These are phyloP conservation scores for Rosa hybrid DNA, from an alignment of 331 rosid genomes.

Conservation along the genomic window DNA sequence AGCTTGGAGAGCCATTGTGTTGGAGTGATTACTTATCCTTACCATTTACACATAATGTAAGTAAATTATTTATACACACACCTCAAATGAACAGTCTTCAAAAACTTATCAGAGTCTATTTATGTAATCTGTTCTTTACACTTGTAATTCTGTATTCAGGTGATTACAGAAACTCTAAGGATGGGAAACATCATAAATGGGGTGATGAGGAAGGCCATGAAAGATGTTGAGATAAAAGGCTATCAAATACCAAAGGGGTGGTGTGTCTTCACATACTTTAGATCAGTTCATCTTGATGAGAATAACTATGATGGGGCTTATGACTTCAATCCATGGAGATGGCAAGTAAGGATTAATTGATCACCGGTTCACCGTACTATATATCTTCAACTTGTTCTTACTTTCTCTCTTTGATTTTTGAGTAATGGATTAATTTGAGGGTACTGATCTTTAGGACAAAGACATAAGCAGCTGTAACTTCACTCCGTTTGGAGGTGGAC, in stretches of 20 bases:
- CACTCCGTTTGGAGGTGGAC: slow-evolving; percentile 99
- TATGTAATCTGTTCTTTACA: background rate
- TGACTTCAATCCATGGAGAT: slow-evolving; percentile 96
- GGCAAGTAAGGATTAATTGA: slow-evolving; percentile 67
- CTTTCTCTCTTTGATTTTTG: background rate
- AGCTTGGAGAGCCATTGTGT: slow-evolving; percentile 64
- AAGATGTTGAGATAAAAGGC: slow-evolving; percentile 86
- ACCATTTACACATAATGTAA: slow-evolving; percentile 87
- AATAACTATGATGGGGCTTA: slow-evolving; percentile 70
- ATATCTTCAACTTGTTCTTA: background rate
- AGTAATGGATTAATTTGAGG: slow-evolving; percentile 21
- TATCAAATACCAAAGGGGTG: slow-evolving; percentile 82
- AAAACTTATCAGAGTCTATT: background rate
- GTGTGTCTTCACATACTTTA: slow-evolving; percentile 75
- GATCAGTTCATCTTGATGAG: slow-evolving; percentile 94
- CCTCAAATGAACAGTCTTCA: background rate
- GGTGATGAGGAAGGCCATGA: slow-evolving; percentile 86
- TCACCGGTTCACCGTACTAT: background rate
- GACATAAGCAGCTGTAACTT: slow-evolving; percentile 68
- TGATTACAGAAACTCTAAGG: slow-evolving; percentile 84
- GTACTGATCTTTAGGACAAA: slow-evolving; percentile 52
- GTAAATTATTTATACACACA: background rate
- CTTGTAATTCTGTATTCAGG: slow-evolving; percentile 36
- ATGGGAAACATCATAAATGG: slow-evolving; percentile 85
- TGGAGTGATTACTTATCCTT: slow-evolving; percentile 87